A percentile compares a stretch with the other conserved stretches of the same genome.
phyloP scores from a whole-genome alignment of 2,329 filamentous ascomycete species.

The Xylogone sp. region DNA sequence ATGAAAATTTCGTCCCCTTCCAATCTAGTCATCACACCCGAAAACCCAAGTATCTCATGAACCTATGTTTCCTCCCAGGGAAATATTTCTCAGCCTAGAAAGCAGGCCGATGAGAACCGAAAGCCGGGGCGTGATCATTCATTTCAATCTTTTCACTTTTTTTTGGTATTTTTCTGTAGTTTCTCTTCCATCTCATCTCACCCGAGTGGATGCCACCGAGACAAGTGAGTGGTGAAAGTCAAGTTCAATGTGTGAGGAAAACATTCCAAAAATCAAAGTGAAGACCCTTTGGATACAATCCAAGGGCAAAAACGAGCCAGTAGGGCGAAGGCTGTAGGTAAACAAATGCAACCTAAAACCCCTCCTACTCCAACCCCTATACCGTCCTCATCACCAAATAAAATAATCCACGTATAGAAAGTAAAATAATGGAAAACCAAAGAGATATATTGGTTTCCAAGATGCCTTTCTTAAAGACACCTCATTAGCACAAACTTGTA shows the following conservation, averaged over 20 bases:
- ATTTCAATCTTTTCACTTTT: neutral
- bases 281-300: slow-evolving; percentile 20
- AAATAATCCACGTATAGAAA: neutral
- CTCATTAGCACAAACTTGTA: slow-evolving; percentile 3
- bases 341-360: neutral
- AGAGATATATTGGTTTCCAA: neutral
- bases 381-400: neutral
- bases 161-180: neutral
- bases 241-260: neutral
- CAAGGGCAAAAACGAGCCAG: slow-evolving; percentile 3
- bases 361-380: neutral
- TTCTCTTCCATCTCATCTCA: neutral
- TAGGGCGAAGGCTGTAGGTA: neutral
- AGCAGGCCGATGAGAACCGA: neutral
- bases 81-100: neutral
- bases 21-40: neutral
- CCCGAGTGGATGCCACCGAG: neutral
- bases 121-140: neutral
- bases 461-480: neutral
- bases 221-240: neutral
- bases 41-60: neutral
- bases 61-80: neutral
- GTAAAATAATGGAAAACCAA: neutral
- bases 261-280: slow-evolving; percentile 6
- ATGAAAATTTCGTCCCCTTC: neutral